phyloP scores from a whole-genome alignment of 352 stramenopile genomes.

The Globisporangium carolinianum region DNA sequence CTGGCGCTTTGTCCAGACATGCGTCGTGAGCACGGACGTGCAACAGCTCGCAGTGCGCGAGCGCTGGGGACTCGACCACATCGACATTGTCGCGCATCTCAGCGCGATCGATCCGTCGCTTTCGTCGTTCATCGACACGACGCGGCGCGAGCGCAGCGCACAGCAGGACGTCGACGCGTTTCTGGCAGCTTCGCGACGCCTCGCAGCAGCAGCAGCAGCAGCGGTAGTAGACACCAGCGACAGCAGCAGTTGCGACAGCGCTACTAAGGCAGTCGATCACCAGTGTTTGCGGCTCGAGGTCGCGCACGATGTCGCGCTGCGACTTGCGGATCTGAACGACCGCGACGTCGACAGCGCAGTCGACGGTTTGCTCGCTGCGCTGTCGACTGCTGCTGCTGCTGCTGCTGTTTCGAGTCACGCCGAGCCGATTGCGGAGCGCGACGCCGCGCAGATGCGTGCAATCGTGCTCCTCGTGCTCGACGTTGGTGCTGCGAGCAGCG shows the following conservation, averaged over 20 bases:
- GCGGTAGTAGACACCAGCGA: neutral
- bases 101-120: constrained; percentile 9
- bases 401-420: neutral
- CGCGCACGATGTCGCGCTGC: constrained; percentile 22
- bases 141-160: constrained; percentile 18
- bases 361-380: constrained; percentile 6
- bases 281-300: constrained; percentile 15
- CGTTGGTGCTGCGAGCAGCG: neutral
- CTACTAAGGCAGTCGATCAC: constrained; percentile 7
- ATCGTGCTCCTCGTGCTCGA: constrained; percentile 19
- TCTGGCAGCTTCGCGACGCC: constrained; percentile 7
- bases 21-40: constrained; percentile 18
- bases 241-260: neutral
- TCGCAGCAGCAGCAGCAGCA: constrained; percentile 9
- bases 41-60: constrained; percentile 18
- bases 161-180: constrained; percentile 22
- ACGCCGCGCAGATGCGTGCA: constrained; percentile 15
- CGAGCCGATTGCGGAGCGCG: constrained; percentile 3
- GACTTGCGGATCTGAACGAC: constrained; percentile 12
- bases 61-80: constrained; percentile 25
- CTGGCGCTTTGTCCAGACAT: constrained; percentile 38
- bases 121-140: constrained; percentile 18
- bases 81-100: constrained; percentile 19
- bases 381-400: constrained; percentile 16
- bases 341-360: neutral